Base-by-base conservation (phyloP, 2,329 filamentous ascomycete species). In the Cytospora piceicola region DNA sequence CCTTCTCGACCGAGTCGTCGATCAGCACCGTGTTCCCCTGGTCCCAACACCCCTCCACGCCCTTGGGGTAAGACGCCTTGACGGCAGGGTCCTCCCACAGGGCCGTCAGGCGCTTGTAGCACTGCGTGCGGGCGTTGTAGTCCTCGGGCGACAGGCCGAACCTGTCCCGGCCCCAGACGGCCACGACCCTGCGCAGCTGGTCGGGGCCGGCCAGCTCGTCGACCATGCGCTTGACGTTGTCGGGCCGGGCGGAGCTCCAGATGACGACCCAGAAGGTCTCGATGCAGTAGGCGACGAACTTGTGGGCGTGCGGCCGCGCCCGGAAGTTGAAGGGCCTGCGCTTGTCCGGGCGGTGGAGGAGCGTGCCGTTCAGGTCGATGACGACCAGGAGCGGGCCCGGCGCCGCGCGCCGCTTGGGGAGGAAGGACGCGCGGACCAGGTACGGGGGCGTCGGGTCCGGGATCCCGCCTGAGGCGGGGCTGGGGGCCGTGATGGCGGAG, bases 301-400 rank as follows among this genome's bases (percentile, higher is more conserved):
- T 70, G 3, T 79, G 72, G 1, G 95, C 84, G 69, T 88, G 83
- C 0, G 91, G 91, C 0, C 95, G 90, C 69, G 83, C 78, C 53
- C 88, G 78, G 74, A 93, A 91, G 52, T 76, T 75, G 12, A 80
- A 83, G 4, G 82, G 80, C 1, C 78, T 72, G 30, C 74, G 75
- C 55, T 81, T 80, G 61, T 81, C 81, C 11, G 88, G 89, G 6
- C 95, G 90, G 78, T 86, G 83, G 42, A 98, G 84, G 1, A 99
- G 83, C 0, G 94, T 97, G 68, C 95, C 95, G 76, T 98, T 99
- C 46, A 99, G 85, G 77, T 99, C 95, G 68, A 98, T 86, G 56
- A 98, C 86, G 59, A 99, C 82, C 27, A 99, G 87, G 39, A 97
- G 83, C 20, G 84, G 85, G 51, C 86, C 86, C 1, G 88, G 84